Evolutionary conservation across 768 basidiomycete genomes (phyloP).

Genomic region (Cystofilobasidium capitatum): DNA sequence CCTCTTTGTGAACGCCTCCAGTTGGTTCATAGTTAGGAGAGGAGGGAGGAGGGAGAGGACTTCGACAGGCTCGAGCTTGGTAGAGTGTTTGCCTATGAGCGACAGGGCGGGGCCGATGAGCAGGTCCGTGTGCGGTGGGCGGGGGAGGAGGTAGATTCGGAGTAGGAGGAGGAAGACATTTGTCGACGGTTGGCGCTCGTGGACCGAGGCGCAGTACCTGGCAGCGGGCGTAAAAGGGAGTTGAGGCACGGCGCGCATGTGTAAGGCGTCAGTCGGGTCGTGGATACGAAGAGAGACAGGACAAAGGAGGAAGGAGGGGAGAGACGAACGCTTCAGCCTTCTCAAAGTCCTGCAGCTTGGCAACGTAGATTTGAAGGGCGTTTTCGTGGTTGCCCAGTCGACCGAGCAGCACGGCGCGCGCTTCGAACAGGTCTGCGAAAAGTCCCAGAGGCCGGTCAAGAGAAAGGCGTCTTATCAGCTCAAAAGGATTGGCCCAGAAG

Average conservation of each 20-base stretch:
- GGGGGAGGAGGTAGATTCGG: conserved; percentile 61
- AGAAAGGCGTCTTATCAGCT: background rate
- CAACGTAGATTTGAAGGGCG: conserved; percentile 89
- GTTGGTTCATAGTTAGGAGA: conserved; percentile 70
- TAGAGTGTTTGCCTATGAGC: conserved; percentile 75
- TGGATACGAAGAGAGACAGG: background rate
- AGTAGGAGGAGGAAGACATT: conserved; percentile 75
- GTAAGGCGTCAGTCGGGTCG: background rate
- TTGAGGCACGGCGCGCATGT: background rate
- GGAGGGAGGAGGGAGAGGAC: conserved; percentile 82
- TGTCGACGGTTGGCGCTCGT: conserved; percentile 48
- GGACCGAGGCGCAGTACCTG: conserved; percentile 84
- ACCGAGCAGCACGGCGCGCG: conserved; percentile 81
- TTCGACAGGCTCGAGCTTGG: conserved; percentile 68
- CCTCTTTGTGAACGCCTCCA: conserved; percentile 66
- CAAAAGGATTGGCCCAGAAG: background rate
- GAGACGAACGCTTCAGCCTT: conserved; percentile 77
- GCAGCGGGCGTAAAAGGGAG: conserved; percentile 11
- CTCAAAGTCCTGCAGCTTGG: conserved; percentile 66
- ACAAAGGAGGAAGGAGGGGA: background rate
- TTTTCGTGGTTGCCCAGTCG: conserved; percentile 82
- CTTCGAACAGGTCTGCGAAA: conserved; percentile 68
- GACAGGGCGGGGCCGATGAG: conserved; percentile 72
- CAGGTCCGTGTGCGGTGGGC: conserved; percentile 48
- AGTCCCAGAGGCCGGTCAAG: background rate